Percentiles rank a stretch among this genome's conserved stretches.
phyloP scores from a whole-genome alignment of 331 rosid species.

The Cucumis variabilis region DNA sequence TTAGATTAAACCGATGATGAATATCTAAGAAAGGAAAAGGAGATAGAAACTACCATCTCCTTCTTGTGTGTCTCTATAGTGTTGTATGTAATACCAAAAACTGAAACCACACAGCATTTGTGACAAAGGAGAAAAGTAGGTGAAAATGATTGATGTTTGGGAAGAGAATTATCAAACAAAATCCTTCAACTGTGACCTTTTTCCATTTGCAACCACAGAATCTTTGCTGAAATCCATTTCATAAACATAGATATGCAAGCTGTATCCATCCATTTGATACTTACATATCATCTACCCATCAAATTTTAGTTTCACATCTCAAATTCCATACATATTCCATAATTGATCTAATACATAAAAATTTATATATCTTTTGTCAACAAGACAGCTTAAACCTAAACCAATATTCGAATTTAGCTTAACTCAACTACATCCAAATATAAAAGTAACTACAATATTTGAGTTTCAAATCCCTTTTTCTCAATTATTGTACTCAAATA shows the following conservation, averaged over 20 bases:
- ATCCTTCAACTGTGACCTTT: background rate
- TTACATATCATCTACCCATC: background rate
- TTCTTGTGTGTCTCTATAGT: background rate
- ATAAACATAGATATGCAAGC: background rate
- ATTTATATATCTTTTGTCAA: too few species aligned
- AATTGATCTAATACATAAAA: too few species aligned
- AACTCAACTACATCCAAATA: too few species aligned
- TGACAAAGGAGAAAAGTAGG: background rate
- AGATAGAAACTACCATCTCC: background rate
- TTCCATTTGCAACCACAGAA: background rate
- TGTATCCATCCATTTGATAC: background rate
- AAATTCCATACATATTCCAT: background rate
- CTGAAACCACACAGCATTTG: background rate
- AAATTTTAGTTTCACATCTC: background rate
- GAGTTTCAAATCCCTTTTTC: too few species aligned
- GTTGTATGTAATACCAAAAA: background rate
- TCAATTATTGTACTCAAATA: too few species aligned
- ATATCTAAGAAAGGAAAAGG: background rate
- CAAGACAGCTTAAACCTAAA: too few species aligned
- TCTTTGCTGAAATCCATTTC: background rate
- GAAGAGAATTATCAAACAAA: background rate
- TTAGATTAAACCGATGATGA: background rate
- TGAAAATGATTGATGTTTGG: background rate
- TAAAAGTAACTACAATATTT: too few species aligned
- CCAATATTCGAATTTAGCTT: too few species aligned